Conservation (phyloP, 2,329 filamentous ascomycete genomes). For the Trichophyton equinum region DNA sequence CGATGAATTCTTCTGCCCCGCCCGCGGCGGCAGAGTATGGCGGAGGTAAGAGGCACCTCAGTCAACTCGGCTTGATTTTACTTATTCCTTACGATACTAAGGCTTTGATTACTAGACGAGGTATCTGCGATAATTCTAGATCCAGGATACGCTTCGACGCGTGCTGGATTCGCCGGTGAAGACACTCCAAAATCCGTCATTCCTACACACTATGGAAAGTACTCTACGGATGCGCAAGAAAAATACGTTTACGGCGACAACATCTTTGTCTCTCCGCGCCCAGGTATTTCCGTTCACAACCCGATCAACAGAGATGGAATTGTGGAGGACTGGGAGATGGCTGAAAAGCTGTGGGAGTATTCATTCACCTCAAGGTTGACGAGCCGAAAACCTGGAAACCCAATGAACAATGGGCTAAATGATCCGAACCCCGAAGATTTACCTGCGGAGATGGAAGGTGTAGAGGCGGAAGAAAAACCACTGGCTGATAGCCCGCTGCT, state of each 20-base stretch:
- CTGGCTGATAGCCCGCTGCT: slow-evolving; percentile 81
- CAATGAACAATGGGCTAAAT: slow-evolving; percentile 67
- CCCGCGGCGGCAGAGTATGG: slow-evolving; percentile 38
- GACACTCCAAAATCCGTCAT: slow-evolving; percentile 90
- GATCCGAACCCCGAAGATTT: slow-evolving; percentile 48
- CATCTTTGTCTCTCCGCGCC: slow-evolving; percentile 63
- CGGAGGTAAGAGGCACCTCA: slow-evolving; percentile 29
- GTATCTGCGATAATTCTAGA: slow-evolving; percentile 95
- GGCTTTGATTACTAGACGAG: slow-evolving; percentile 53
- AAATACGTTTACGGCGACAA: slow-evolving; percentile 75
- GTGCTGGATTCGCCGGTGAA: slow-evolving; percentile 94
- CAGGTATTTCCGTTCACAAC: slow-evolving; percentile 72
- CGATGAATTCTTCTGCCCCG: slow-evolving; percentile 33
- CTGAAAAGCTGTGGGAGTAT: slow-evolving; percentile 82
- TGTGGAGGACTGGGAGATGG: slow-evolving; percentile 93
- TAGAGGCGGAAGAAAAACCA: slow-evolving; percentile 56
- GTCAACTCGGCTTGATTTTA: not conserved
- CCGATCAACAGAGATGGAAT: slow-evolving; percentile 81
- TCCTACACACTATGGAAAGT: slow-evolving; percentile 73
- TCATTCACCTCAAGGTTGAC: slow-evolving; percentile 81
- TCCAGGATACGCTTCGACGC: slow-evolving; percentile 78
- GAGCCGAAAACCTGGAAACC: slow-evolving; percentile 55
- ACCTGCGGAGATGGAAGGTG: slow-evolving; percentile 49
- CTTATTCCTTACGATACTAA: not conserved
- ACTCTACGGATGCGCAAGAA: slow-evolving; percentile 40